Percentiles rank a stretch among this genome's conserved stretches.
Conservation (phyloP, 441 rosid genomes). For the Erysimum cheiri region DNA sequence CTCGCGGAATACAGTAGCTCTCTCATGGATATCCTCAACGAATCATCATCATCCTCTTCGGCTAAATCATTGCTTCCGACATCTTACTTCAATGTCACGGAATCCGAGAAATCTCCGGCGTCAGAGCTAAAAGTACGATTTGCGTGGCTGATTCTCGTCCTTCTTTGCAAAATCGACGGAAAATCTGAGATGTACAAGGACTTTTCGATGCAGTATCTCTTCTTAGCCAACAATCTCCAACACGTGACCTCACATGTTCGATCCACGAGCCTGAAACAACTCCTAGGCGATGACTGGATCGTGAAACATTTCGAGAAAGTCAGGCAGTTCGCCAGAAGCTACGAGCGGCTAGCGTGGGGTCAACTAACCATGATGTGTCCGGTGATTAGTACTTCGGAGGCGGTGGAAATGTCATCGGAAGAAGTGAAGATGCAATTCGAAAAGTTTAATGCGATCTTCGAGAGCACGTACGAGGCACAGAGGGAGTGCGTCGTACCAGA, state of each 20-base stretch:
- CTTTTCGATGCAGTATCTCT: conserved; percentile 61
- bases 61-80: conserved; percentile 52
- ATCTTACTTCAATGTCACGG: conserved; percentile 50
- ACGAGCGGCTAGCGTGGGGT: conserved; percentile 74
- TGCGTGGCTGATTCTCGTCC: conserved; percentile 71
- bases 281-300: conserved; percentile 83
- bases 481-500: conserved; percentile 54
- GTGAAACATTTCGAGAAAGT: conserved; percentile 58
- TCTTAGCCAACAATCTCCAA: conserved; percentile 79
- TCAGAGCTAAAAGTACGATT: conserved; percentile 52
- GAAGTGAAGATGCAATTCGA: conserved; percentile 52
- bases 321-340: conserved; percentile 58
- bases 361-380: conserved; percentile 48
- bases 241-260: conserved; percentile 55
- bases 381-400: conserved; percentile 40
- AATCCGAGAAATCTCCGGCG: conserved; percentile 37
- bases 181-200: conserved; percentile 71
- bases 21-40: conserved; percentile 55
- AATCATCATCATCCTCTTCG: conserved; percentile 55
- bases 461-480: conserved; percentile 53
- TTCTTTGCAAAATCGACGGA: conserved; percentile 77
- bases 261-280: conserved; percentile 53
- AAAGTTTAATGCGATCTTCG: conserved; percentile 60
- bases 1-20: conserved; percentile 66
- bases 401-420: conserved; percentile 43